Conservation (phyloP, 2,329 filamentous ascomycete genomes). For the Aspergillus udagawae region DNA sequence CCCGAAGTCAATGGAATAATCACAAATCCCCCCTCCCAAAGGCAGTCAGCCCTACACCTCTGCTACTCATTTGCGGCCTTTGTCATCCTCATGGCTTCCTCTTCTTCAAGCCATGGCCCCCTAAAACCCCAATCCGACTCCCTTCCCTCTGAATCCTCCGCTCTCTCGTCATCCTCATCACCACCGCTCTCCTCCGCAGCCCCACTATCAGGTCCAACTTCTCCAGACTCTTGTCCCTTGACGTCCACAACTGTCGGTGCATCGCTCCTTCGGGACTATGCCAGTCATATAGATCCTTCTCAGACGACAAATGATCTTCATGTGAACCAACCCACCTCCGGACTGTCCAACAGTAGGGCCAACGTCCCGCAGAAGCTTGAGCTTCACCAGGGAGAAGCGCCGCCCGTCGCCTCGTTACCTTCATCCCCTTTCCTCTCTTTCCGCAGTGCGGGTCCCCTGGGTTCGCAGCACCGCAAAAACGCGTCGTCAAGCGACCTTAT, state of each 20-base stretch:
- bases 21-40: not conserved
- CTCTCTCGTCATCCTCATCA: conserved; percentile 18
- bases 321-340: conserved; percentile 16
- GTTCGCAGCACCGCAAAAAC: conserved; percentile 45
- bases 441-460: conserved; percentile 31
- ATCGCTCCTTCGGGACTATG: conserved; percentile 42
- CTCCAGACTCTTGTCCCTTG: conserved; percentile 15
- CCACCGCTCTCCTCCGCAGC: conserved; percentile 21
- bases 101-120: conserved; percentile 12
- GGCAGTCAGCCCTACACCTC: not conserved
- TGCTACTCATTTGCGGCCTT: not conserved
- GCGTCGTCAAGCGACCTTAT: conserved; percentile 61
- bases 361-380: conserved; percentile 18
- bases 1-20: not conserved
- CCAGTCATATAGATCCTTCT: conserved; percentile 40
- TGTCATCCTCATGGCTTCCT: conserved; percentile 16
- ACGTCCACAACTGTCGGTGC: conserved; percentile 30
- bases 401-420: conserved; percentile 20
- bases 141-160: conserved; percentile 12
- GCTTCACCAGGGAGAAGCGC: conserved; percentile 21
- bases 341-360: conserved; percentile 15
- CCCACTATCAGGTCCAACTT: conserved; percentile 14
- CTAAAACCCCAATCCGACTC: conserved; percentile 10
- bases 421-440: conserved; percentile 32
- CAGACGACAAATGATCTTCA: conserved; percentile 35